These are phyloP conservation scores for Quercus glauca DNA, from an alignment of 306 rosid species.

Conservation along the genomic window DNA sequence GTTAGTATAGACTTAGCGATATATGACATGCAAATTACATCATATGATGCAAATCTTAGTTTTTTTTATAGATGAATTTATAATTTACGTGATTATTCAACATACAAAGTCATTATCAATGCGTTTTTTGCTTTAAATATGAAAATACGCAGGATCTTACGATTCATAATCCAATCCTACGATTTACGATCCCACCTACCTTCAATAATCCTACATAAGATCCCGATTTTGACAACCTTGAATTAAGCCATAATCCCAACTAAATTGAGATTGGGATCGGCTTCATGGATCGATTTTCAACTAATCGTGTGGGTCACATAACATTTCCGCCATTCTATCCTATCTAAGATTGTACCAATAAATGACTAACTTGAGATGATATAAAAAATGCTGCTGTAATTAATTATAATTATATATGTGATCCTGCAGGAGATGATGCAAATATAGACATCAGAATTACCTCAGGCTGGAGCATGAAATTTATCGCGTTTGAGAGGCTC, in stretches of 20 bases:
- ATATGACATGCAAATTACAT: too few relatives aligned
- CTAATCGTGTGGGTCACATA: background rate
- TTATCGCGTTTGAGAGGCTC: constrained; percentile 69
- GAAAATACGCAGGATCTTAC: too few relatives aligned
- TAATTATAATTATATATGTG: background rate
- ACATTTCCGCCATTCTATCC: background rate
- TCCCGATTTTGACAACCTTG: too few relatives aligned
- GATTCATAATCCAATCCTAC: too few relatives aligned
- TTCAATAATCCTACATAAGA: too few relatives aligned
- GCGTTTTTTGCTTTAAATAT: too few relatives aligned
- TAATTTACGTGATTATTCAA: too few relatives aligned
- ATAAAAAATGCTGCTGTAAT: background rate
- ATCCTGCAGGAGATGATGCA: background rate
- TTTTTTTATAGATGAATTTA: too few relatives aligned
- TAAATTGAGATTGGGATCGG: background rate
- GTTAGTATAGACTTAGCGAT: too few relatives aligned
- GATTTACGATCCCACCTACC: too few relatives aligned
- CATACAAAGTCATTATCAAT: too few relatives aligned
- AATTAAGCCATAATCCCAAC: background rate
- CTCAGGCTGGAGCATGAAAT: constrained; percentile 92
- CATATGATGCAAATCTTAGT: too few relatives aligned
- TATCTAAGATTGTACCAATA: background rate
- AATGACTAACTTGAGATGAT: background rate
- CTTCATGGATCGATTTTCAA: background rate
- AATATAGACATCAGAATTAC: constrained; percentile 35